phyloP scores from a whole-genome alignment of 306 rosid genomes.

The Begonia loranthoides region DNA sequence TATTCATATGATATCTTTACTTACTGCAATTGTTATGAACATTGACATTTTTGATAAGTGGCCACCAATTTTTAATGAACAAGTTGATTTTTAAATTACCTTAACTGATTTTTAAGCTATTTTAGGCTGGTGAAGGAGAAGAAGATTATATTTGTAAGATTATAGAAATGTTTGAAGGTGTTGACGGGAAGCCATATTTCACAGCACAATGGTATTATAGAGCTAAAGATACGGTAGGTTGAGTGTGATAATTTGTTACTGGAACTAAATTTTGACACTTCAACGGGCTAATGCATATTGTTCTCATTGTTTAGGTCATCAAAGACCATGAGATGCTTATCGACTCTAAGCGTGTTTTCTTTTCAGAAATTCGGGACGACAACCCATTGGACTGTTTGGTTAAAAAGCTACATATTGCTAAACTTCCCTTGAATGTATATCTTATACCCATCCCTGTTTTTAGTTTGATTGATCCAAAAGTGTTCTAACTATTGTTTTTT shows the following conservation, averaged over 20 bases:
- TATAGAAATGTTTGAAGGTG: constrained; percentile 54
- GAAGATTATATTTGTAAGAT: constrained; percentile 41
- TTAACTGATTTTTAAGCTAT: not conserved
- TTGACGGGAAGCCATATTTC: constrained; percentile 36
- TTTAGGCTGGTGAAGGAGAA: constrained; percentile 45
- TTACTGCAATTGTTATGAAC: not conserved
- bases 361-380: constrained; percentile 52
- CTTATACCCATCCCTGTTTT: not conserved
- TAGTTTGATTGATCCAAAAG: too few species aligned
- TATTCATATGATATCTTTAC: not conserved
- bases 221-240: constrained; percentile 61
- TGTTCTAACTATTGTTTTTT: not conserved
- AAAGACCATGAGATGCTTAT: constrained; percentile 27
- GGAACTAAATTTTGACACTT: too few species aligned
- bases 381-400: constrained; percentile 61
- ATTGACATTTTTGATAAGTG: not conserved
- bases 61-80: not conserved
- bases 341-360: constrained; percentile 52
- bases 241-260: too few species aligned
- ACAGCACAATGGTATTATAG: constrained; percentile 81
- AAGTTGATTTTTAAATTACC: not conserved
- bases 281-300: too few species aligned
- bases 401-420: constrained; percentile 22
- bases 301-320: constrained; percentile 26
- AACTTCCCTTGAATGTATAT: constrained; percentile 31